Conservation (phyloP, 108 stramenopile genomes). For the Conticribra guillardii region DNA sequence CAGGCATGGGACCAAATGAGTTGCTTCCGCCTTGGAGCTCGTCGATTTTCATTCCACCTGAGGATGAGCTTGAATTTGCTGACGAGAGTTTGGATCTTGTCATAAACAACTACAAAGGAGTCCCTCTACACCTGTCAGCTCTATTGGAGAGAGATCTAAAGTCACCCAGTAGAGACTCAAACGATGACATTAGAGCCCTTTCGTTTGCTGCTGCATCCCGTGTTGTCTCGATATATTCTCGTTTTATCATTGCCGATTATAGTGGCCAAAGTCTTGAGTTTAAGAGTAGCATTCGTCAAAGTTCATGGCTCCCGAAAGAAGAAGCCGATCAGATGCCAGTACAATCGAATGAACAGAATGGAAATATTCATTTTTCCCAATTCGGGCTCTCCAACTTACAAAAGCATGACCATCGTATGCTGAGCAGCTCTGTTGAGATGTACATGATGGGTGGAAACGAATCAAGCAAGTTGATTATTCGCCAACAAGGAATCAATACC, state of each 20-base stretch:
- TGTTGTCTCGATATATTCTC: slow-evolving; percentile 52
- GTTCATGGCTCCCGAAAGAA: too few relatives aligned
- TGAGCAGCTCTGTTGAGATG: slow-evolving; percentile 40
- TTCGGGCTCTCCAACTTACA: slow-evolving; percentile 11
- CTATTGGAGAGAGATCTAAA: slow-evolving; percentile 22
- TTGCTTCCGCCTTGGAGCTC: slow-evolving; percentile 61
- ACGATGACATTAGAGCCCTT: not conserved
- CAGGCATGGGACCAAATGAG: slow-evolving; percentile 1
- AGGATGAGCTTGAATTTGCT: not conserved
- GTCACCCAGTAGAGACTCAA: not conserved
- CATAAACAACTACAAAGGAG: slow-evolving; percentile 7
- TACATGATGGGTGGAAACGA: slow-evolving; percentile 62
- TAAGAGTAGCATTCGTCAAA: not conserved
- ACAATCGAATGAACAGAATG: too few relatives aligned
- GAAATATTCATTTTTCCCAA: too few relatives aligned
- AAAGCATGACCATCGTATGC: slow-evolving; percentile 27
- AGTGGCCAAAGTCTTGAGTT: slow-evolving; percentile 63
- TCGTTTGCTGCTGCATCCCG: slow-evolving; percentile 12
- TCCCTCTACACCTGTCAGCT: slow-evolving; percentile 47
- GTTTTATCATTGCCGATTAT: slow-evolving; percentile 62
- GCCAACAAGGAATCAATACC: slow-evolving; percentile 25
- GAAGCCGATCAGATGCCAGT: too few relatives aligned
- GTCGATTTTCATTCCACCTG: slow-evolving; percentile 33
- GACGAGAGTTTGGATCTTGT: not conserved
- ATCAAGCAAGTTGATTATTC: slow-evolving; percentile 43